Base-by-base conservation (phyloP, 2,329 filamentous ascomycete species). In the Pseudomassariella vexata region DNA sequence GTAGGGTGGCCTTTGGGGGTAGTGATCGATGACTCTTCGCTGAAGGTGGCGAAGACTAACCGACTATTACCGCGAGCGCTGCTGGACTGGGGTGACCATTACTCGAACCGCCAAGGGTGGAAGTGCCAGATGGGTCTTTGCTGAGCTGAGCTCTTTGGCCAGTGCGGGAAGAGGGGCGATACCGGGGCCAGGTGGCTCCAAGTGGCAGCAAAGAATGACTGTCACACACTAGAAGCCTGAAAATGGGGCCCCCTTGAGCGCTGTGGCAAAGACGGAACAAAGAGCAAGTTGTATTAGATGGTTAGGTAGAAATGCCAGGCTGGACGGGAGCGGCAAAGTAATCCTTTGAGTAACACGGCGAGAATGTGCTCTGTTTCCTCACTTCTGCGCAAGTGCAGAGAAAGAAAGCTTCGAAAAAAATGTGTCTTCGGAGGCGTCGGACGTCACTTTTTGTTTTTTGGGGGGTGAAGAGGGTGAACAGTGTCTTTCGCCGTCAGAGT, bases 401-500 rank as follows among this genome's bases (percentile, higher is more conserved):
- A n/a, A n/a, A n/a, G n/a, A n/a, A n/a, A n/a, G n/a, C n/a, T 44
- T 41, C 19, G 37, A 28, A 37, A 24, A 32, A 37, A 20, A 38
- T 21, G 21, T 23, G 15, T 32, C 22, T 27, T 28, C 25, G 19
- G 27, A 12, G 19, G 23, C 28, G 17, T 38, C 38, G 38, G 34
- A 37, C 39, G 44, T 25, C 30, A 15, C 25, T 29, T 34, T 32
- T 30, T 19, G n/a, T 20, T 35, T 21, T 28, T 5, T 34, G 28
- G n/a, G n/a, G n/a, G n/a, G n/a, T n/a, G n/a, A n/a, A n/a, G n/a
- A n/a, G n/a, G n/a, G n/a, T n/a, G n/a, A n/a, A n/a, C n/a, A 25
- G 21, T 34, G 16, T 32, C 31, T 40, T 41, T 44, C 39, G 48
- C 57, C 62, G 60, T 60, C 42, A 67, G 60, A 65, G 63, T 60